Conservation (phyloP, 441 rosid genomes). For the Viola pubescens region DNA sequence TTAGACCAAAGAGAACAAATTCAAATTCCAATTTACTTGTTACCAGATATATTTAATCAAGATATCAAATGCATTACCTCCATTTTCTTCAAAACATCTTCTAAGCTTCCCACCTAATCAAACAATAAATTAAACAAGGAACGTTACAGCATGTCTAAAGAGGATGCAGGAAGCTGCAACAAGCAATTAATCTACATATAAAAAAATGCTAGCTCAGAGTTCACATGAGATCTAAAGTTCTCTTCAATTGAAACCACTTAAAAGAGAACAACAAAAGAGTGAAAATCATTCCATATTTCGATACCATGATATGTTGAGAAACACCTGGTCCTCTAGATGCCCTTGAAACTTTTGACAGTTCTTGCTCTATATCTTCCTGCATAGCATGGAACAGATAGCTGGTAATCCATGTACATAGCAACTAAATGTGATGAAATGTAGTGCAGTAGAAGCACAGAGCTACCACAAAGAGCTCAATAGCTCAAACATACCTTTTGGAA, state of each 20-base stretch:
- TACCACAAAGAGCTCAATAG: conserved; percentile 4
- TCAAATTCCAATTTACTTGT: conserved; percentile 13
- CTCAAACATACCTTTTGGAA: conserved; percentile 67
- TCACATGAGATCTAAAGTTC: too few species aligned
- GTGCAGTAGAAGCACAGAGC: conserved; percentile 4
- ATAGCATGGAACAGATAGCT: conserved; percentile 14
- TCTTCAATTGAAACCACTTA: too few species aligned
- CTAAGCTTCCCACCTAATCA: conserved; percentile 79
- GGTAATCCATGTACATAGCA: background rate
- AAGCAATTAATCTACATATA: too few species aligned
- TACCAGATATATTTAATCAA: background rate
- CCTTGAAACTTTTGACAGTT: conserved; percentile 63
- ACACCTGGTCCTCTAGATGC: conserved; percentile 46
- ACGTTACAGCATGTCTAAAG: background rate
- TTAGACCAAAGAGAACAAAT: conserved; percentile 9
- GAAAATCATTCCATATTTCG: conserved; percentile 2
- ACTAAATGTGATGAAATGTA: background rate
- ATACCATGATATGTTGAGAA: conserved; percentile 80
- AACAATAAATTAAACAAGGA: conserved; percentile 12
- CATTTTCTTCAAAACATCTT: conserved; percentile 82
- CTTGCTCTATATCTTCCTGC: conserved; percentile 86
- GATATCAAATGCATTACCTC: conserved; percentile 42
- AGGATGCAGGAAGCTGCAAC: background rate
- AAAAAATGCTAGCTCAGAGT: too few species aligned
- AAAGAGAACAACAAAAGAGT: conserved; percentile 1